Base-by-base conservation (phyloP, 2,329 filamentous ascomycete genomes). In the Penicillium olsonii region DNA sequence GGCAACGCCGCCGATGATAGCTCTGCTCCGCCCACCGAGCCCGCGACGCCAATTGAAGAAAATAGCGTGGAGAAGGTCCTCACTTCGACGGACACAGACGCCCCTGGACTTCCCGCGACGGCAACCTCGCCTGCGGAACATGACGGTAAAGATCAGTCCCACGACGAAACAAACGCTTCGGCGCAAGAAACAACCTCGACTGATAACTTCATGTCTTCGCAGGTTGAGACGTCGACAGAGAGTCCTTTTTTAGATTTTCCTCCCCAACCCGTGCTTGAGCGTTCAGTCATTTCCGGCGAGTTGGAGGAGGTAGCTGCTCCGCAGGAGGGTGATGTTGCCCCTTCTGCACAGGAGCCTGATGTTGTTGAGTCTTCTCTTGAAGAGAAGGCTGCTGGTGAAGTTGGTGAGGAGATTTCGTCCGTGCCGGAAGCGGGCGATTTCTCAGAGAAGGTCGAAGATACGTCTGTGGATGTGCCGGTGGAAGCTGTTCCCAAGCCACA, bases 111-210 rank as follows among this genome's bases (percentile, higher is more conserved):
- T 37, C 56, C 52, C 55, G 59, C 64, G 48, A 65, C 59, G 58
- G 64, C 60, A 60, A 43, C 55, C 59, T 58, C 59, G 55, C 65
- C 66, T 66, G 63, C 62, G 64, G 67, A 73, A 65, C 63, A 69
- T 64, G 69, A 74, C 63, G 71, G 70, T 74, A 73, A 74, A 70
- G 70, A 74, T 68, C 70, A 72, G 68, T 69, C 66, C 67, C 71
- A 68, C 65, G 70, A 68, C 65, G 65, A 65, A 59, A 63, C 64
- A 53, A 63, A 63, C 63, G 62, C 58, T 49, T 65, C 57, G 60
- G 65, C 66, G 63, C 67, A 71, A 61, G 60, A 66, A 62, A 57
- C 68, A 60, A 63, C 65, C 69, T 73, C 68, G 71, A 73, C 71
- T 74, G 70, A 74, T 74, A 60, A 71, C 56, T 68, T 66, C 62